Evolutionary conservation across 2,329 filamentous ascomycete species (phyloP).

Genomic region (Camillea tinctor): DNA sequence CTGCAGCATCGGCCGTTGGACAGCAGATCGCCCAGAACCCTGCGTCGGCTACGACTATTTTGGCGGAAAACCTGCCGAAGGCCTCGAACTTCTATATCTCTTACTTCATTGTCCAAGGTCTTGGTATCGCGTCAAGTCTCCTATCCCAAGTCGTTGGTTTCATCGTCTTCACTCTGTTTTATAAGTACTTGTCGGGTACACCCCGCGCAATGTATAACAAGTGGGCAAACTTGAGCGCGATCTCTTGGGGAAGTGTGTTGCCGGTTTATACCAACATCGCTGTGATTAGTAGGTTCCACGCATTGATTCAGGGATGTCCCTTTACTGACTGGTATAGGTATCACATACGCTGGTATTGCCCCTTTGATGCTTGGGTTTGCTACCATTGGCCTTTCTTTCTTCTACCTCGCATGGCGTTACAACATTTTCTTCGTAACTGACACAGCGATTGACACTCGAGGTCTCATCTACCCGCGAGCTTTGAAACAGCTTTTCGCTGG

Average conservation of each 20-base stretch:
- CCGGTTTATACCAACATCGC: constrained; percentile 79
- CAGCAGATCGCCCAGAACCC: constrained; percentile 64
- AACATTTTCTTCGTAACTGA: constrained; percentile 87
- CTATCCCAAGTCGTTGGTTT: constrained; percentile 72
- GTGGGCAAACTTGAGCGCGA: constrained; percentile 70
- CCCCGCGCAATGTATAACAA: constrained; percentile 78
- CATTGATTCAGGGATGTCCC: neutral
- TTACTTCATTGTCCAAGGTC: constrained; percentile 90
- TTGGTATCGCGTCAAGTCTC: constrained; percentile 73
- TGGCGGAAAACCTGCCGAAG: constrained; percentile 73
- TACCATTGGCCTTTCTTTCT: constrained; percentile 71
- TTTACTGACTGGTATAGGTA: constrained; percentile 49
- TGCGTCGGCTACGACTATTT: constrained; percentile 56
- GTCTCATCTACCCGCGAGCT: constrained; percentile 82
- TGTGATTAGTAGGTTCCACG: constrained; percentile 63
- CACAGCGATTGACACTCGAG: constrained; percentile 80
- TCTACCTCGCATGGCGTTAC: constrained; percentile 88
- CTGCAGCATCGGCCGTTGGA: constrained; percentile 71
- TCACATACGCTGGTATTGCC: constrained; percentile 84
- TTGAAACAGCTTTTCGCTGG: constrained; percentile 83
- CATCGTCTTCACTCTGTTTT: constrained; percentile 69
- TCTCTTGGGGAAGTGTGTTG: constrained; percentile 82
- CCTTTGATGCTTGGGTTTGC: constrained; percentile 83
- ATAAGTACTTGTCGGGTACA: constrained; percentile 71
- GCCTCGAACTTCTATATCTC: constrained; percentile 94